A percentile compares a stretch with the other conserved stretches of the same genome.
phyloP scores from a whole-genome alignment of 2,329 filamentous ascomycete species.

The Hypoxylon sp. region DNA sequence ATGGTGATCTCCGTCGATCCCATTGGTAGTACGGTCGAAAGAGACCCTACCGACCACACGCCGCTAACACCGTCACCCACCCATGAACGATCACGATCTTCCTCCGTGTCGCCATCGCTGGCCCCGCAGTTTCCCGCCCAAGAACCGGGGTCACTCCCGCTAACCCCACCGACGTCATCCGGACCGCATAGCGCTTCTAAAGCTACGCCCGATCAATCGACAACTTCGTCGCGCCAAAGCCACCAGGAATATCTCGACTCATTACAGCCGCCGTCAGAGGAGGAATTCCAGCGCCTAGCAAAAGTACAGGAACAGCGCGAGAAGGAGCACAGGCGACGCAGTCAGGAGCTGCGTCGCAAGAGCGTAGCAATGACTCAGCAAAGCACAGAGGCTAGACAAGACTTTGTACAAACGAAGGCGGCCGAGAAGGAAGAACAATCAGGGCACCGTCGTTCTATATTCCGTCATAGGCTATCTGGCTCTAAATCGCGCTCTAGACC shows the following conservation, averaged over 20 bases:
- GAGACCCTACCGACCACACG: constrained; percentile 10
- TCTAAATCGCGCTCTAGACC: constrained; percentile 33
- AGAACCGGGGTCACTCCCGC: constrained; percentile 37
- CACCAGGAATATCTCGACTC: constrained; percentile 66
- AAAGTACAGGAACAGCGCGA: constrained; percentile 65
- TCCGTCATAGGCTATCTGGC: constrained; percentile 22
- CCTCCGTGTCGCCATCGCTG: constrained; percentile 26
- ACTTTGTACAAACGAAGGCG: constrained; percentile 55
- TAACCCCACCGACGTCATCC: constrained; percentile 47
- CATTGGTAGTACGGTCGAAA: constrained; percentile 37
- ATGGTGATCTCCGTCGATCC: constrained; percentile 2
- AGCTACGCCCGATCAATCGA: constrained; percentile 41
- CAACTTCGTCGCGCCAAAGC: constrained; percentile 47
- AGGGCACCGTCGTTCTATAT: constrained; percentile 27
- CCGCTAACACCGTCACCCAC: constrained; percentile 23
- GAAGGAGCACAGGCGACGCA: constrained; percentile 60
- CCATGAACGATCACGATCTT: constrained; percentile 28
- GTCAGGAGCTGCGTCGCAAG: constrained; percentile 55
- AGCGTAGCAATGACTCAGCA: constrained; percentile 39
- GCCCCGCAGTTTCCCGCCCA: constrained; percentile 34
- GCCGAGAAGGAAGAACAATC: constrained; percentile 34
- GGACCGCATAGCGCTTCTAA: constrained; percentile 40
- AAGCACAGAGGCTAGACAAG: constrained; percentile 52
- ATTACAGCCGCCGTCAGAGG: constrained; percentile 62
- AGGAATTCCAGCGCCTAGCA: constrained; percentile 65